Evolutionary conservation across 2,329 filamentous ascomycete species (phyloP).

Genomic region (Bretziella fagacearum): DNA sequence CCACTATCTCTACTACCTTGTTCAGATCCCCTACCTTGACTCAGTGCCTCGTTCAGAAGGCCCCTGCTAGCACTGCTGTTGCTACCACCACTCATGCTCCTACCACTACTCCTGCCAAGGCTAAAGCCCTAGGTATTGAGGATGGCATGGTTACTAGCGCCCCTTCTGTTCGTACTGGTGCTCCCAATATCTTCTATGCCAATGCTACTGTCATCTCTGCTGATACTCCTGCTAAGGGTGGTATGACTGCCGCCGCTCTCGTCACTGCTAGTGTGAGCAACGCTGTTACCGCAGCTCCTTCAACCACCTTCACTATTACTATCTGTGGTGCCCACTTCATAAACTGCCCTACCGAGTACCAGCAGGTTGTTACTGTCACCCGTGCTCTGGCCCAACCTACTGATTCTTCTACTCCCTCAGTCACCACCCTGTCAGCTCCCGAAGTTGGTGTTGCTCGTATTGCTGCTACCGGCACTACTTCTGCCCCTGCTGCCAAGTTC

Average conservation of each 20-base stretch:
- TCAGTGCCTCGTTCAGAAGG: constrained; percentile 21
- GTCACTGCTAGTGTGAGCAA: neutral
- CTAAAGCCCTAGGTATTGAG: neutral
- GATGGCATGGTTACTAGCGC: neutral
- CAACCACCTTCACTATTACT: constrained; percentile 22
- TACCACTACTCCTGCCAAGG: neutral
- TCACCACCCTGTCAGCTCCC: neutral
- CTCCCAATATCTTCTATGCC: neutral
- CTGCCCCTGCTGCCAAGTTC: neutral
- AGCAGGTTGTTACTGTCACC: constrained; percentile 20
- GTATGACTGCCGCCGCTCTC: neutral
- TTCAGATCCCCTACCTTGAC: constrained; percentile 23
- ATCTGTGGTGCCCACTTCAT: constrained; percentile 23
- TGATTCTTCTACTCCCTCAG: neutral
- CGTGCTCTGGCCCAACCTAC: neutral
- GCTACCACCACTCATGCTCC: neutral
- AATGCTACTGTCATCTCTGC: neutral
- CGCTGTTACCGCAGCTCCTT: constrained; percentile 5
- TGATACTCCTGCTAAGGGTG: neutral
- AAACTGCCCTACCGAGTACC: constrained; percentile 26
- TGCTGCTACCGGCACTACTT: neutral
- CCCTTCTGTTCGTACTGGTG: neutral
- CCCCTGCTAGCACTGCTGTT: neutral
- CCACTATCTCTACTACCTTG: constrained; percentile 26
- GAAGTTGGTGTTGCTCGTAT: neutral